Evolutionary conservation across 2,329 filamentous ascomycete species (phyloP).

Genomic region (Microdochium trichocladiopsis): DNA sequence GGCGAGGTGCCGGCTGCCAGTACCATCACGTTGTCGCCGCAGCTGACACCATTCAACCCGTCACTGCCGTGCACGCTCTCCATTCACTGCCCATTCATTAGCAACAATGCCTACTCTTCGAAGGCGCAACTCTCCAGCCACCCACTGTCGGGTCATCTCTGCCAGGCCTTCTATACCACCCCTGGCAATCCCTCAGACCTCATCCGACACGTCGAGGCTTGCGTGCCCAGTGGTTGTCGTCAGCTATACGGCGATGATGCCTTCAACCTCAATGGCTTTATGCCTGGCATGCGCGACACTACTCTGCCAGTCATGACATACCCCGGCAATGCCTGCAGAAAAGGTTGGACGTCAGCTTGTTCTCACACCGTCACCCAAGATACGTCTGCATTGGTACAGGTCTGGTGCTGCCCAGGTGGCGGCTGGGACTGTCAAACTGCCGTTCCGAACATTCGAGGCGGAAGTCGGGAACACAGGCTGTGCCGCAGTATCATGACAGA

Average conservation of each 20-base stretch:
- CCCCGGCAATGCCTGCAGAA: neutral
- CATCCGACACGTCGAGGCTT: constrained; percentile 1
- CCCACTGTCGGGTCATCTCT: constrained; percentile 5
- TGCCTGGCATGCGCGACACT: neutral
- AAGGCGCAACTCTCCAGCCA: constrained; percentile 1
- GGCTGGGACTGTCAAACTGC: constrained; percentile 6
- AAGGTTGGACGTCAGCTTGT: neutral
- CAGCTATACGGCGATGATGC: neutral
- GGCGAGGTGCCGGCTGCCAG: constrained; percentile 1
- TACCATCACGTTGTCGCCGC: constrained; percentile 3
- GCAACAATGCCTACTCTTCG: constrained; percentile 2
- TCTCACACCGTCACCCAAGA: neutral
- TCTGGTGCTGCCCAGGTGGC: constrained; percentile 10
- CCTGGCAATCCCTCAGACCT: neutral
- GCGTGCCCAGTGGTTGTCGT: constrained; percentile 9
- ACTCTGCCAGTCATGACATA: neutral
- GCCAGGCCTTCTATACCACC: constrained; percentile 6
- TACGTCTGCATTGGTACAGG: constrained; percentile 1
- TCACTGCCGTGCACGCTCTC: constrained; percentile 5
- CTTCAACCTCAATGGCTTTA: neutral
- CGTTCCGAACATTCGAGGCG: neutral
- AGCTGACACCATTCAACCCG: constrained; percentile 8
- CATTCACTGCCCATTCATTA: constrained; percentile 7
- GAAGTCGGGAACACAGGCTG: constrained; percentile 1
- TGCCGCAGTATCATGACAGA: constrained; percentile 6